These are phyloP conservation scores for Xylaria sp. DNA, from an alignment of 2,329 filamentous ascomycete genomes.

Conservation along the genomic window DNA sequence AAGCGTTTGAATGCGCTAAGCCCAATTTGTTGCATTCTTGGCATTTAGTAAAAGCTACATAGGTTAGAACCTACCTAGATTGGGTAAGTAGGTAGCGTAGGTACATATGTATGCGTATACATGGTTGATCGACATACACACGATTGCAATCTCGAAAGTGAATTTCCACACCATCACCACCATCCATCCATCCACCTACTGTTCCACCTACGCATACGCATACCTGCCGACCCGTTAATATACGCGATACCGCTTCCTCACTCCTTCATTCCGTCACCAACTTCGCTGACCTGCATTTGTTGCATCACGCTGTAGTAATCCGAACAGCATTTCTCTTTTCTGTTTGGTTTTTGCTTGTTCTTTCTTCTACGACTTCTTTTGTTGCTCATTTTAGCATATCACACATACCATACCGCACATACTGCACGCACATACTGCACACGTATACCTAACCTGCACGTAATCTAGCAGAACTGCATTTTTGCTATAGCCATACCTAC, in stretches of 20 bases:
- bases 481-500: neutral
- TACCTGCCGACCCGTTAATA: neutral
- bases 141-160: neutral
- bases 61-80: neutral
- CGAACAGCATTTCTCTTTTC: neutral
- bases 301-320: constrained; percentile 1
- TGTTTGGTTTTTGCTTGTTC: constrained; percentile 5
- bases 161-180: constrained; percentile 16
- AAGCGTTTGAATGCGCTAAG: too few relatives aligned
- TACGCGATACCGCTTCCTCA: neutral
- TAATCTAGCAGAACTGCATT: constrained; percentile 1
- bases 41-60: too few relatives aligned
- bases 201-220: neutral
- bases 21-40: too few relatives aligned
- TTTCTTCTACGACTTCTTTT: neutral
- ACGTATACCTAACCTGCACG: constrained; percentile 1
- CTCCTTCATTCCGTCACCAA: neutral
- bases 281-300: neutral
- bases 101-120: neutral
- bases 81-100: neutral
- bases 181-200: neutral
- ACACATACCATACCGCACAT: too few relatives aligned
- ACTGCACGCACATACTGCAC: constrained; percentile 4
- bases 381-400: constrained; percentile 8
- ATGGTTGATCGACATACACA: constrained; percentile 22